These are phyloP conservation scores for Chamaecyparis obtusa DNA, from an alignment of 75 land plant species.

Conservation along the genomic window DNA sequence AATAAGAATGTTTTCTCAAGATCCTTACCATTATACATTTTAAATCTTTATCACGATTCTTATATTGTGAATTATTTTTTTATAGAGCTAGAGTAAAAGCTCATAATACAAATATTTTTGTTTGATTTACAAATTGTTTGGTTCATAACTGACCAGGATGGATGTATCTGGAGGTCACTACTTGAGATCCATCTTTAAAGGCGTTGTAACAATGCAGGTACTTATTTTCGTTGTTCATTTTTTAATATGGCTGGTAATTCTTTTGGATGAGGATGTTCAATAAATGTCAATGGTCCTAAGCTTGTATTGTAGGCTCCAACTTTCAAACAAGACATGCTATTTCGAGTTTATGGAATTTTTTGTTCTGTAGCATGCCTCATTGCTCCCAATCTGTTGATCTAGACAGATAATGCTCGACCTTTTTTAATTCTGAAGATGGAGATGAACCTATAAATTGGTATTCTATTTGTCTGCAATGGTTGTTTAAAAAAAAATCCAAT, in stretches of 20 bases:
- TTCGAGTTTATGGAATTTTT: not conserved
- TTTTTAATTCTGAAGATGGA: not conserved
- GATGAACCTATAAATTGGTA: not conserved
- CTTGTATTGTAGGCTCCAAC: not conserved
- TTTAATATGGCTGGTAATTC: not conserved
- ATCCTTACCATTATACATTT: not conserved
- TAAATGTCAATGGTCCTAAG: not conserved
- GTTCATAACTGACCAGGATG: slow-evolving; percentile 23
- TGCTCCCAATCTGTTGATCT: not conserved
- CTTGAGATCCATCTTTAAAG: slow-evolving; percentile 32
- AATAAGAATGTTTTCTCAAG: not conserved
- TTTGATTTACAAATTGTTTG: not conserved
- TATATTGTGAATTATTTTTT: not conserved
- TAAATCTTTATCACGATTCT: not conserved
- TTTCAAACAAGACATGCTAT: not conserved
- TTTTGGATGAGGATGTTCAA: not conserved
- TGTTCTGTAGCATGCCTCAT: not conserved
- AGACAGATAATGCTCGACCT: not conserved
- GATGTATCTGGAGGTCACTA: slow-evolving; percentile 41
- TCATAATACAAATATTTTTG: not conserved
- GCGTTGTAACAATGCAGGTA: slow-evolving; percentile 52
- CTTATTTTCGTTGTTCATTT: not conserved
- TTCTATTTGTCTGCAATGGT: not conserved
- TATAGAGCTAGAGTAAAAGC: not conserved
- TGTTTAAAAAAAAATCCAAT: not conserved